Percentiles rank a stretch among this genome's conserved stretches.
Evolutionary conservation across 345 rosid genomes (phyloP).

Genomic region (Hibiscus tridactylites): DNA sequence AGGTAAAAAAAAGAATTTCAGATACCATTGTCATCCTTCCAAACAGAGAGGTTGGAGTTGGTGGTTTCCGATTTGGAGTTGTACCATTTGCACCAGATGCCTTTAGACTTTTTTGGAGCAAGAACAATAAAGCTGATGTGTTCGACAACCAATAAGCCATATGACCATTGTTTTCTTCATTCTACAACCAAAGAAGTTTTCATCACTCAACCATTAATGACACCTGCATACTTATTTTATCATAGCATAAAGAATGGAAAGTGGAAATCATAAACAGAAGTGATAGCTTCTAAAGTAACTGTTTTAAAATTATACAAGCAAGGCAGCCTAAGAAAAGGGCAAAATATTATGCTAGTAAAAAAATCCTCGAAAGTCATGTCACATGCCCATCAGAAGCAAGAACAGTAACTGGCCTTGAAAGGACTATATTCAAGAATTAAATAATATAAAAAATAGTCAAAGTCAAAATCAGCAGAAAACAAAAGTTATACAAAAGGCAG

Average conservation of each 20-base stretch:
- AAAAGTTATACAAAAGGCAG: neutral
- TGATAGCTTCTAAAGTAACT: neutral
- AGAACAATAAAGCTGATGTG: slow-evolving; percentile 73
- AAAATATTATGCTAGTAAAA: neutral
- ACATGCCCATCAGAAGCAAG: neutral
- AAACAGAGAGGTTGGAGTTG: slow-evolving; percentile 79
- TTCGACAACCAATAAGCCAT: slow-evolving; percentile 98
- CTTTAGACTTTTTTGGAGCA: slow-evolving; percentile 80
- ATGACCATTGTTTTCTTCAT: slow-evolving; percentile 81
- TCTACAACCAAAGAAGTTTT: slow-evolving; percentile 32
- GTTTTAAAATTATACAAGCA: neutral
- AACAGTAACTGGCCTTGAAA: neutral
- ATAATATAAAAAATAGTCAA: neutral
- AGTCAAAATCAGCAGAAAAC: neutral
- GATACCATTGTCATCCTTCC: slow-evolving; percentile 96
- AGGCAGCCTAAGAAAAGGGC: neutral
- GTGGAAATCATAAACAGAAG: neutral
- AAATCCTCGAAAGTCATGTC: neutral
- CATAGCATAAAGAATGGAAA: neutral
- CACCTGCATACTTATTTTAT: neutral
- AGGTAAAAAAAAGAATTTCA: neutral
- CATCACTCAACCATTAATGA: neutral
- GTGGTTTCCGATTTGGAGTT: slow-evolving; percentile 57
- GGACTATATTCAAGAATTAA: neutral
- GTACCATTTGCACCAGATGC: slow-evolving; percentile 56